A percentile compares a stretch with the other conserved stretches of the same genome.
phyloP scores from a whole-genome alignment of 1,139 yeast species.

The Nematodospora anomalae region DNA sequence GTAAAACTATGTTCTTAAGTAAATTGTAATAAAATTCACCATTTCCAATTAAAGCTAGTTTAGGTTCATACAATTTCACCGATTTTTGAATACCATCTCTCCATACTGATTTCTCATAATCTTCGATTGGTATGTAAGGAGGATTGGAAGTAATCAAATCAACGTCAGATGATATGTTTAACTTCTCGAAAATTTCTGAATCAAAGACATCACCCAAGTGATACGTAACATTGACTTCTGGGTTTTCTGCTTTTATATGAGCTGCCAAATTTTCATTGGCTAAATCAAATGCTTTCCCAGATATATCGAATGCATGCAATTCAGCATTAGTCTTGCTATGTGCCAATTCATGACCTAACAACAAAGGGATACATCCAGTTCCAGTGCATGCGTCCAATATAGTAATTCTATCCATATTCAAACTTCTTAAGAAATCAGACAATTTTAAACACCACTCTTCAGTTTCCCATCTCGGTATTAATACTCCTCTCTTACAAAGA shows the following conservation, averaged over 20 bases:
- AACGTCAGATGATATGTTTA: slow-evolving; percentile 12
- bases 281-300: slow-evolving; percentile 51
- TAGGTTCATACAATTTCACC: slow-evolving; percentile 74
- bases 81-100: slow-evolving; percentile 52
- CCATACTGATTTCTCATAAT: slow-evolving; percentile 33
- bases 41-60: slow-evolving; percentile 73
- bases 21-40: slow-evolving; percentile 67
- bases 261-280: slow-evolving; percentile 45
- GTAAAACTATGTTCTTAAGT: slow-evolving; percentile 39
- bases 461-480: slow-evolving; percentile 94
- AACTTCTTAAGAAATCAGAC: slow-evolving; percentile 22
- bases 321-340: slow-evolving; percentile 15
- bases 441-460: slow-evolving; percentile 79
- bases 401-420: slow-evolving; percentile 15
- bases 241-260: slow-evolving; percentile 8
- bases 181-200: slow-evolving; percentile 6
- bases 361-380: slow-evolving; percentile 79
- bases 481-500: slow-evolving; percentile 59
- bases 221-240: slow-evolving; percentile 18
- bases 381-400: slow-evolving; percentile 86
- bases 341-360: slow-evolving; percentile 37
- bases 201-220: slow-evolving; percentile 29
- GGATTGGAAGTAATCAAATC: slow-evolving; percentile 81
- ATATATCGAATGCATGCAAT: slow-evolving; percentile 61
- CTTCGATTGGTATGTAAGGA: slow-evolving; percentile 69